phyloP scores from a whole-genome alignment of 2,329 filamentous ascomycete genomes.

The Pseudocercospora musae region DNA sequence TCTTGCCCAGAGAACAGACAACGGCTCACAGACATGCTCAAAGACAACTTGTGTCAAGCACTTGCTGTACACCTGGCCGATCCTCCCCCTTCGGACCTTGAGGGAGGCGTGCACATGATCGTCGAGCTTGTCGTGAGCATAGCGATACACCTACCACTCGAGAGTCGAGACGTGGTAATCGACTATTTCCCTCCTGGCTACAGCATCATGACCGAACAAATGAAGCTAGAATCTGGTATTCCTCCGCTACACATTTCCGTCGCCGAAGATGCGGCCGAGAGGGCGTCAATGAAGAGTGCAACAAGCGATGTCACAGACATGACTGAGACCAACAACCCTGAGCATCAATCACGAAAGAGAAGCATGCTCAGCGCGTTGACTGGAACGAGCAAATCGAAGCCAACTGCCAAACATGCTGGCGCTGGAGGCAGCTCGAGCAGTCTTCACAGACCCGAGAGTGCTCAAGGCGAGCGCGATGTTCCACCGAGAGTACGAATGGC shows the following conservation, averaged over 20 bases:
- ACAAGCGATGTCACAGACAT: slow-evolving; percentile 35
- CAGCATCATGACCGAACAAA: slow-evolving; percentile 65
- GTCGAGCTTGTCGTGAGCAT: slow-evolving; percentile 86
- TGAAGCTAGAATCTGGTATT: slow-evolving; percentile 73
- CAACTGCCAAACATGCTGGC: slow-evolving; percentile 36
- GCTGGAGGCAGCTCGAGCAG: slow-evolving; percentile 36
- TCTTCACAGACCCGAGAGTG: slow-evolving; percentile 42
- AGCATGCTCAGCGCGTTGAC: slow-evolving; percentile 46
- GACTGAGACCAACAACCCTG: slow-evolving; percentile 23
- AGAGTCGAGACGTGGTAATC: slow-evolving; percentile 86
- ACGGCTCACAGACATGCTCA: slow-evolving; percentile 56
- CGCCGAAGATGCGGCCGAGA: slow-evolving; percentile 42
- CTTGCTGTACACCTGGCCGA: slow-evolving; percentile 72
- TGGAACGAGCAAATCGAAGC: slow-evolving; percentile 39
- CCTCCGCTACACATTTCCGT: slow-evolving; percentile 46
- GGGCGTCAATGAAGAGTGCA: slow-evolving; percentile 38
- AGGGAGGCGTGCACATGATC: slow-evolving; percentile 87
- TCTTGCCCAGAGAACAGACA: slow-evolving; percentile 64
- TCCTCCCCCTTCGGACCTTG: slow-evolving; percentile 75
- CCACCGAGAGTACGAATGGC: slow-evolving; percentile 48
- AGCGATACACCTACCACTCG: slow-evolving; percentile 78
- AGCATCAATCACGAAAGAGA: slow-evolving; percentile 30
- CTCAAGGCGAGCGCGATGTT: slow-evolving; percentile 38
- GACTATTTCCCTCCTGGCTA: slow-evolving; percentile 79
- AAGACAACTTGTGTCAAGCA: slow-evolving; percentile 65